Evolutionary conservation across 169 alveolate species (phyloP).

Genomic region (Eimeria tenella): DNA sequence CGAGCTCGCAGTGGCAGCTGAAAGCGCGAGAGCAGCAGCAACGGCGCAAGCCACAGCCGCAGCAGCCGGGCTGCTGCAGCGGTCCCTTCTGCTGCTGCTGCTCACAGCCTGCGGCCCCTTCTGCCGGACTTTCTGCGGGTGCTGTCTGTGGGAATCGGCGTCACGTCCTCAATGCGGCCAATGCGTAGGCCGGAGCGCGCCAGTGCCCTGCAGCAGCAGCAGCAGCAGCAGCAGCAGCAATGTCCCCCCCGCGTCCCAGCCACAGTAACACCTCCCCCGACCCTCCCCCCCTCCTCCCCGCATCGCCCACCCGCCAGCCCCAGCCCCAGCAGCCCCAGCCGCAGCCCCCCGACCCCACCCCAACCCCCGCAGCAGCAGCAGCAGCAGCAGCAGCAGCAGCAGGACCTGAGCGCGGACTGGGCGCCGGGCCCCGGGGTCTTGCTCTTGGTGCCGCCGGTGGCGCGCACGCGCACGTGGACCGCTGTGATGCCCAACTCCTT

Average conservation of each 20-base stretch:
- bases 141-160: conserved; percentile 99
- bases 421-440: conserved; percentile 99
- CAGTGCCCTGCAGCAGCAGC: conserved; percentile 93
- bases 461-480: conserved; percentile 98
- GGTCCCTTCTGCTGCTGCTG: background rate
- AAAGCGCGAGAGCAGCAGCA: too few relatives aligned
- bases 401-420: conserved; percentile 96
- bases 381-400: background rate
- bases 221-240: background rate
- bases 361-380: background rate
- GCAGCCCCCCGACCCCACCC: background rate
- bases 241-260: too few relatives aligned
- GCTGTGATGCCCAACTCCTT: conserved; percentile 99
- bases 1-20: too few relatives aligned
- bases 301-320: background rate
- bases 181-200: conserved; percentile 99
- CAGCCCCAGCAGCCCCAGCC: background rate
- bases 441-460: conserved; percentile 98
- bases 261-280: too few relatives aligned
- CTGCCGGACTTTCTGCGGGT: conserved; percentile 99
- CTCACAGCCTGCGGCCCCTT: conserved; percentile 99
- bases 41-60: too few relatives aligned
- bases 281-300: background rate
- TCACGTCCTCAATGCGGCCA: conserved; percentile 99
- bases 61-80: too few relatives aligned